Evolutionary conservation across 352 stramenopile species (phyloP).

Genomic region (Phytophthora rubi): DNA sequence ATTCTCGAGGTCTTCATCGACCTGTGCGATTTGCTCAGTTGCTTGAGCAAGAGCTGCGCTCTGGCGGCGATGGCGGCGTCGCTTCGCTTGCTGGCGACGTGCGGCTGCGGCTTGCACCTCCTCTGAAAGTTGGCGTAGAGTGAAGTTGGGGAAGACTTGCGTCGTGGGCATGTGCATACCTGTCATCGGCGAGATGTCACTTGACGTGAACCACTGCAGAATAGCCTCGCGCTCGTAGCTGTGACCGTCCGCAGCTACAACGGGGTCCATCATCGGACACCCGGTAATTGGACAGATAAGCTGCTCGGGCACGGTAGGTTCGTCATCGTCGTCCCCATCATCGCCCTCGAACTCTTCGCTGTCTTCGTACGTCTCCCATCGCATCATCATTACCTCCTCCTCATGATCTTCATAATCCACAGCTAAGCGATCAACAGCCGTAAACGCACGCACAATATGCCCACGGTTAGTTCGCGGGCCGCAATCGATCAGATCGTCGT

Average conservation of each 20-base stretch:
- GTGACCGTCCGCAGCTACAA: constrained; percentile 97
- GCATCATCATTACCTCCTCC: constrained; percentile 40
- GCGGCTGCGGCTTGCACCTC: constrained; percentile 51
- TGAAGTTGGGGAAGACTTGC: constrained; percentile 80
- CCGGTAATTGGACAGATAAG: constrained; percentile 95
- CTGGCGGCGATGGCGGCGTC: constrained; percentile 15
- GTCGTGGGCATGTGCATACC: constrained; percentile 74
- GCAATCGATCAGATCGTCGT: constrained; percentile 52
- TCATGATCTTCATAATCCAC: constrained; percentile 40
- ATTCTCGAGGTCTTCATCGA: constrained; percentile 19
- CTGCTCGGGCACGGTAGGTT: constrained; percentile 55
- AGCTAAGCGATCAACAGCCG: constrained; percentile 36
- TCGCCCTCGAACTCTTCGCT: constrained; percentile 28
- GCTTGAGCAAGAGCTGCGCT: constrained; percentile 16
- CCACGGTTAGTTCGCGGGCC: constrained; percentile 50
- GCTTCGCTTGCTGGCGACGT: constrained; percentile 34
- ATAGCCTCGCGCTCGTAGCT: constrained; percentile 97
- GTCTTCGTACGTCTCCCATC: constrained; percentile 44
- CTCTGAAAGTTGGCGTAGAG: constrained; percentile 70
- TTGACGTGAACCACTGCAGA: constrained; percentile 92
- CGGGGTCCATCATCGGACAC: constrained; percentile 95
- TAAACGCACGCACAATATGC: constrained; percentile 63
- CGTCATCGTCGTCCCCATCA: constrained; percentile 25
- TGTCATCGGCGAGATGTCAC: constrained; percentile 83
- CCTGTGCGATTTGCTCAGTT: constrained; percentile 7